phyloP scores from a whole-genome alignment of 2,329 filamentous ascomycete species.

The Pseudogymnoascus sp. region DNA sequence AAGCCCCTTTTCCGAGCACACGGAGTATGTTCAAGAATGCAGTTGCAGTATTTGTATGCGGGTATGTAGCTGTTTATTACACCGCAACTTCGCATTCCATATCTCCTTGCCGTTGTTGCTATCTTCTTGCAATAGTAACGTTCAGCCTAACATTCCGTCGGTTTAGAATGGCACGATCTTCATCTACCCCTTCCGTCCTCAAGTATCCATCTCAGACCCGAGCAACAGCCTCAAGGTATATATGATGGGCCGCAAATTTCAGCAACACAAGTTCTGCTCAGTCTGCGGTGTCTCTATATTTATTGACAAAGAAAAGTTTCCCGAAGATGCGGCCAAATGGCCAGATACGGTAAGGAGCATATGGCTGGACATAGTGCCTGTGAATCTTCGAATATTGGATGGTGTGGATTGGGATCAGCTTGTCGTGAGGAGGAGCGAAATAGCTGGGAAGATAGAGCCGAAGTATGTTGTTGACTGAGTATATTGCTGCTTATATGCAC shows the following conservation, averaged over 20 bases:
- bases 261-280: neutral
- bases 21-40: constrained; percentile 6
- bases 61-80: neutral
- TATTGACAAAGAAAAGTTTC: neutral
- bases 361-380: neutral
- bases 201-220: neutral
- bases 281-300: neutral
- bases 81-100: neutral
- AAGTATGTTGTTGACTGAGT: neutral
- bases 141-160: neutral
- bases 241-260: neutral
- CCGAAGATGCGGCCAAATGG: neutral
- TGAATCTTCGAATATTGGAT: neutral
- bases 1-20: neutral
- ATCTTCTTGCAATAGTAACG: neutral
- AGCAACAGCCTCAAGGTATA: neutral
- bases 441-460: neutral
- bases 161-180: neutral
- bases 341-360: neutral
- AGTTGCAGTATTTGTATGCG: constrained; percentile 8
- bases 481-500: neutral
- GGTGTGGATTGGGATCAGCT: neutral
- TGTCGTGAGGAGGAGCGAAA: neutral
- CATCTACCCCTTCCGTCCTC: neutral
- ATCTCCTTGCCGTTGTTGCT: neutral